phyloP scores from a whole-genome alignment of 176 grass and related monocot genomes.

The maize (Zea mays) region DNA sequence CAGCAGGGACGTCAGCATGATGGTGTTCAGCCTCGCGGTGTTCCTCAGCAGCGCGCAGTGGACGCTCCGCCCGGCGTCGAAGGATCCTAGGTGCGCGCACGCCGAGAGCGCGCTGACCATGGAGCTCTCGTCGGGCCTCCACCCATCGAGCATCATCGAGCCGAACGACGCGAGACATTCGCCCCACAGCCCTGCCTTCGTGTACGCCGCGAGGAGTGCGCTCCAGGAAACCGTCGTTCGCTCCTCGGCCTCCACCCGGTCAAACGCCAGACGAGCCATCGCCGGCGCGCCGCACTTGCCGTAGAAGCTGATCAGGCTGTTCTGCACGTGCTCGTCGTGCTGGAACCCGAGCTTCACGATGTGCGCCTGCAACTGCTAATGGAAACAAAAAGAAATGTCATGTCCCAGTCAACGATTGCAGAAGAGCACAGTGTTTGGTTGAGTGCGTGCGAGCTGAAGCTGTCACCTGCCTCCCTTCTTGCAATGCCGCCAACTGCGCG shows the following conservation, averaged over 20 bases:
- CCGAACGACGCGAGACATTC: slow-evolving; percentile 58
- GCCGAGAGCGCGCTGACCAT: slow-evolving; percentile 67
- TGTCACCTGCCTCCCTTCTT: slow-evolving; percentile 45
- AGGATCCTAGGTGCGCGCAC: slow-evolving; percentile 56
- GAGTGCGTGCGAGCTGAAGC: not conserved
- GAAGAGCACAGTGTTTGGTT: not conserved
- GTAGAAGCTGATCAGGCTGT: slow-evolving; percentile 82
- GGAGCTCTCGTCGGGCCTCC: slow-evolving; percentile 65
- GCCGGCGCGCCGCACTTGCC: slow-evolving; percentile 64
- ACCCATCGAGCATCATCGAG: slow-evolving; percentile 44
- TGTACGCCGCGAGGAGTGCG: slow-evolving; percentile 63
- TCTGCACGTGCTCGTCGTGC: slow-evolving; percentile 59
- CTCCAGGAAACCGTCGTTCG: slow-evolving; percentile 66
- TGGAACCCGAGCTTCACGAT: slow-evolving; percentile 54
- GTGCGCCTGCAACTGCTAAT: slow-evolving; percentile 53
- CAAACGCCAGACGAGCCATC: slow-evolving; percentile 46
- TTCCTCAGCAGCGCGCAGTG: slow-evolving; percentile 65
- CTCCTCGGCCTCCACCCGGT: slow-evolving; percentile 30
- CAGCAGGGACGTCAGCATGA: slow-evolving; percentile 67
- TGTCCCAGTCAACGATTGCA: not conserved
- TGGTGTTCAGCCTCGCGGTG: slow-evolving; percentile 46
- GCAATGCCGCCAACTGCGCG: slow-evolving; percentile 40
- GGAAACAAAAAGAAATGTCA: slow-evolving; percentile 9
- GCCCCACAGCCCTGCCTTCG: slow-evolving; percentile 40
- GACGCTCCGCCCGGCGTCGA: slow-evolving; percentile 56